phyloP scores from a whole-genome alignment of 768 basidiomycete genomes.

The Gloeopeniophorella convolvens region DNA sequence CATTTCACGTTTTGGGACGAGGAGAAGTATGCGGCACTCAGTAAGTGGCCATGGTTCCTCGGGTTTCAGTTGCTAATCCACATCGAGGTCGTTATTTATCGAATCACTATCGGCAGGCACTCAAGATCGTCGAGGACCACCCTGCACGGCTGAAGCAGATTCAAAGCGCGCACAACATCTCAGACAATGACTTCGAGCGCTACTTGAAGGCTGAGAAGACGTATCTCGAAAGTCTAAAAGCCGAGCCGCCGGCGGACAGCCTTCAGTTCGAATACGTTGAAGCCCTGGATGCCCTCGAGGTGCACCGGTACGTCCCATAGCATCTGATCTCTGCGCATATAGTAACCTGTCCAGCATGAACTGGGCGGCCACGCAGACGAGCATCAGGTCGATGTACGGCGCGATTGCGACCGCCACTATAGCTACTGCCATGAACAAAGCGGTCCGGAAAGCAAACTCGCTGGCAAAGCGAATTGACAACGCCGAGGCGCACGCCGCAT shows the following conservation, averaged over 20 bases:
- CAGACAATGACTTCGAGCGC: slow-evolving; percentile 5
- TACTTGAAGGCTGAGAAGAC: slow-evolving; percentile 17
- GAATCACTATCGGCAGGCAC: neutral
- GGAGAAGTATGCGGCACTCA: slow-evolving; percentile 22
- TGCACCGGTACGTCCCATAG: slow-evolving; percentile 8
- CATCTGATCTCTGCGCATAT: too few species aligned
- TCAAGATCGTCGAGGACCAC: slow-evolving; percentile 15
- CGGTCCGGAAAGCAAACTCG: too few species aligned
- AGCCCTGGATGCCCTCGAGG: slow-evolving; percentile 2
- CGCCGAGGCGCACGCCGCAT: too few species aligned
- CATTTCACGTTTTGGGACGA: slow-evolving; percentile 22
- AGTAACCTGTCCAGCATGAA: too few species aligned
- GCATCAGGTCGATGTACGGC: too few species aligned
- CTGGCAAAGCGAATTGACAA: too few species aligned
- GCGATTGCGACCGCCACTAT: too few species aligned
- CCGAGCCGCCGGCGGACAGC: slow-evolving; percentile 10
- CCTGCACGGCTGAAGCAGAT: slow-evolving; percentile 3
- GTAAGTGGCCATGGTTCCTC: too few species aligned
- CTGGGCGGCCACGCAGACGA: too few species aligned
- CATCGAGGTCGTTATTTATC: neutral
- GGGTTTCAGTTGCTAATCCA: too few species aligned
- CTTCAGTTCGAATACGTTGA: slow-evolving; percentile 16
- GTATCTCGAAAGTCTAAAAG: slow-evolving; percentile 14
- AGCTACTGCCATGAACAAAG: slow-evolving; percentile 16
- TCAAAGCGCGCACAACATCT: neutral